A percentile compares a stretch with the other conserved stretches of the same genome.
Evolutionary conservation across 495 filamentous ascomycete species (phyloP).

Genomic region (Xylaria telfairii): DNA sequence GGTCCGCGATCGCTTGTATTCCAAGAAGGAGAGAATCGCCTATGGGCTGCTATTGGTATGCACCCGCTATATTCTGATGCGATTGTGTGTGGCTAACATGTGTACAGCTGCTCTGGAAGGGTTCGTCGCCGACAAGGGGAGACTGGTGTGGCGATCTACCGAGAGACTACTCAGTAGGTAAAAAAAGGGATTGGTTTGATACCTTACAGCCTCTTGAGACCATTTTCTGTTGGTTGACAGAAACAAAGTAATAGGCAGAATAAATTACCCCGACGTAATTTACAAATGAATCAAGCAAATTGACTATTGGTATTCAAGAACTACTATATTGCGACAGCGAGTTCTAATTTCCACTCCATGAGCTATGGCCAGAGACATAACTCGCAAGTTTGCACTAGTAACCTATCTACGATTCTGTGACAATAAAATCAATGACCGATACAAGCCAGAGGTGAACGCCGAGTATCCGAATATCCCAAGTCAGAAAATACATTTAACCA

Average conservation of each 20-base stretch:
- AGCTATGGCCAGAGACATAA: conserved; percentile 5
- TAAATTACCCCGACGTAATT: background rate
- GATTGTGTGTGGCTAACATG: conserved; percentile 28
- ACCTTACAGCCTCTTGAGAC: background rate
- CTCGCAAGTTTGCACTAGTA: conserved; percentile 31
- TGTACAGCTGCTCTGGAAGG: conserved; percentile 74
- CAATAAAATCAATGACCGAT: conserved; percentile 27
- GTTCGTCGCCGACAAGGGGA: conserved; percentile 90
- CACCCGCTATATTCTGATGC: conserved; percentile 11
- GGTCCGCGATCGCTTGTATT: conserved; percentile 82
- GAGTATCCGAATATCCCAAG: conserved; percentile 5
- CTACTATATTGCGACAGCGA: background rate
- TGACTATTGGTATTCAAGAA: background rate
- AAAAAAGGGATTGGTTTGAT: background rate
- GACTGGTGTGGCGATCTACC: conserved; percentile 54
- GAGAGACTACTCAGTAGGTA: background rate
- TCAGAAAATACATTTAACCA: conserved; percentile 62
- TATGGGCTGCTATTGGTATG: conserved; percentile 84
- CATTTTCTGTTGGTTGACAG: background rate
- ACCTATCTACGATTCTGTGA: conserved; percentile 28
- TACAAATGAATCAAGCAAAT: background rate
- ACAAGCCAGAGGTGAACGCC: conserved; percentile 32
- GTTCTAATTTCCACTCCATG: background rate
- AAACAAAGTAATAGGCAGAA: background rate
- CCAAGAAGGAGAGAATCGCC: conserved; percentile 88